A percentile compares a stretch with the other conserved stretches of the same genome.
These are phyloP conservation scores for Candida taoyuanica DNA, from an alignment of 805 yeast species.

Conservation along the genomic window DNA sequence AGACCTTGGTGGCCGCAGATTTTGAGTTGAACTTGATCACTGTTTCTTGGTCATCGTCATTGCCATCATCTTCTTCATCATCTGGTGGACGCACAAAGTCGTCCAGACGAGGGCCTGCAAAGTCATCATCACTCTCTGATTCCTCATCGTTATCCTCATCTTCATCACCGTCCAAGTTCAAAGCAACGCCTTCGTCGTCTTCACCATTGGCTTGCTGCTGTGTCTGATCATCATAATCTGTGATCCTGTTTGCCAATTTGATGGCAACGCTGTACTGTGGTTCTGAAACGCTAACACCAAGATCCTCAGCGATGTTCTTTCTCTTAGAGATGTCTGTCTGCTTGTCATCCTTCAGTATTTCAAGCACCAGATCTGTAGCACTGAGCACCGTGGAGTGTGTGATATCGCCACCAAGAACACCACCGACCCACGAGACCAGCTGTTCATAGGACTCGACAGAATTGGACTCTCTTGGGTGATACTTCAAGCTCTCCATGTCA, in stretches of 20 bases:
- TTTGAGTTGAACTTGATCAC: conserved; percentile 19
- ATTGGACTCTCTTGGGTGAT: conserved; percentile 56
- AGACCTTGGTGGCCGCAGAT: conserved; percentile 3
- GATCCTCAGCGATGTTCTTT: conserved; percentile 43
- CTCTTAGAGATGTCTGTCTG: conserved; percentile 40
- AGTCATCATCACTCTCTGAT: conserved; percentile 30
- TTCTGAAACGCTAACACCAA: conserved; percentile 32
- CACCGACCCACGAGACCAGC: conserved; percentile 56
- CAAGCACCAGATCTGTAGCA: conserved; percentile 63
- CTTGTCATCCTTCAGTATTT: conserved; percentile 45
- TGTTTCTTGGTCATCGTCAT: conserved; percentile 18
- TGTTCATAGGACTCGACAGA: conserved; percentile 48
- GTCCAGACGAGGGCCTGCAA: conserved; percentile 30
- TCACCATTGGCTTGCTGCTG: conserved; percentile 5
- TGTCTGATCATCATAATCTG: conserved; percentile 40
- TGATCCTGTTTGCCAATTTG: conserved; percentile 40
- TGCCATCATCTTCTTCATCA: conserved; percentile 20
- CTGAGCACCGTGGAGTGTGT: conserved; percentile 68
- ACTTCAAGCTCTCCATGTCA: conserved; percentile 45
- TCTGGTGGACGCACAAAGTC: conserved; percentile 26
- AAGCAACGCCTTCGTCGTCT: conserved; percentile 32
- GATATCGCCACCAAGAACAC: conserved; percentile 61
- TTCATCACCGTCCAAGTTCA: conserved; percentile 29
- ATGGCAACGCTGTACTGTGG: conserved; percentile 26
- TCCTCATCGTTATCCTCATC: conserved; percentile 26